Evolutionary conservation across 129 eudicot genomes (phyloP).

Genomic region (Kitagawia praeruptora): DNA sequence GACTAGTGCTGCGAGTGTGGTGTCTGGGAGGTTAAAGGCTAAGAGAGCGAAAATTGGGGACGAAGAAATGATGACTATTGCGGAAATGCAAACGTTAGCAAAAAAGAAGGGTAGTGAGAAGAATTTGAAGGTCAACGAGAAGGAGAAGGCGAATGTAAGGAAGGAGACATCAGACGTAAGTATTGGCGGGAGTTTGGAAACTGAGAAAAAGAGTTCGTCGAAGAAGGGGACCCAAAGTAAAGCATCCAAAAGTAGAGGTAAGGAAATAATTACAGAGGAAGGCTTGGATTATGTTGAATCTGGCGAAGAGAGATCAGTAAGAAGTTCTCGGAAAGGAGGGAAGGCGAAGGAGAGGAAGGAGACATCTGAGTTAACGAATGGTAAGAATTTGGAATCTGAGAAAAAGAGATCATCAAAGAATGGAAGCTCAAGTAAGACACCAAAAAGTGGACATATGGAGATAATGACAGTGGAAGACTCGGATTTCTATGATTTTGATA

Average conservation of each 20-base stretch:
- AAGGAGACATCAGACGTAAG: neutral
- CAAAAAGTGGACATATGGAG: slow-evolving; percentile 26
- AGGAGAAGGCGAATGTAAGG: slow-evolving; percentile 17
- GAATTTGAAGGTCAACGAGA: slow-evolving; percentile 17
- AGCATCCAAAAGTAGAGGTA: slow-evolving; percentile 17
- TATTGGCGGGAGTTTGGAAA: slow-evolving; percentile 13
- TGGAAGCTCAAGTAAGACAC: neutral
- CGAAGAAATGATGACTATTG: slow-evolving; percentile 64
- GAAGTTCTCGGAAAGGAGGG: slow-evolving; percentile 56
- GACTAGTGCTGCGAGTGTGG: slow-evolving; percentile 15
- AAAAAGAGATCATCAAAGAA: slow-evolving; percentile 8
- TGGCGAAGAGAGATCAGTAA: slow-evolving; percentile 58
- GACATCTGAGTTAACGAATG: neutral
- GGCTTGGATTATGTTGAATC: slow-evolving; percentile 77
- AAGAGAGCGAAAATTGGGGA: slow-evolving; percentile 28
- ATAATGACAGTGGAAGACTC: slow-evolving; percentile 68
- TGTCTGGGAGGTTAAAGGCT: slow-evolving; percentile 15
- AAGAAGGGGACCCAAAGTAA: slow-evolving; percentile 5
- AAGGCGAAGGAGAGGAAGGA: neutral
- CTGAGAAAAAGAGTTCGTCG: slow-evolving; percentile 1
- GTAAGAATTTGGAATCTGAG: slow-evolving; percentile 14
- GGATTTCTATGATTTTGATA: slow-evolving; percentile 81
- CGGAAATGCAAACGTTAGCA: slow-evolving; percentile 51
- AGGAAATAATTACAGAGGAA: slow-evolving; percentile 51
- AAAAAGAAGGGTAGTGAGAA: slow-evolving; percentile 28